Conservation (phyloP, 1,284 basidiomycete genomes). For the Pyrrhoderma noxium region DNA sequence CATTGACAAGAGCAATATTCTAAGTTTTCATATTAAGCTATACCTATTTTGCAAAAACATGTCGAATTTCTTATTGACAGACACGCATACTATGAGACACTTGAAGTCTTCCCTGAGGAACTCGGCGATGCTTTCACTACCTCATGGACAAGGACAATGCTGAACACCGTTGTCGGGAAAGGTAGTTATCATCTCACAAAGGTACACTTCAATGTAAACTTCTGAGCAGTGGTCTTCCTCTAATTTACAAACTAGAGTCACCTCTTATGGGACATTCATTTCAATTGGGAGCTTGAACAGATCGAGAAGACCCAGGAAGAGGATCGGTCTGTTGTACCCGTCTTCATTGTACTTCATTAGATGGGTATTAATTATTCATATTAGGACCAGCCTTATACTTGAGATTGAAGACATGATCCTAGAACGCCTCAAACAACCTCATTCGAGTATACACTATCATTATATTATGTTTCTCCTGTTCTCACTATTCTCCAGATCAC, state of each 20-base stretch:
- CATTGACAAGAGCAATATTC: slow-evolving; percentile 17
- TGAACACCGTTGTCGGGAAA: slow-evolving; percentile 51
- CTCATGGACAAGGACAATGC: slow-evolving; percentile 49
- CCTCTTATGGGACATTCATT: slow-evolving; percentile 61
- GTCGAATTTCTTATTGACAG: slow-evolving; percentile 57
- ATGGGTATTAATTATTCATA: neutral
- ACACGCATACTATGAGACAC: slow-evolving; percentile 40
- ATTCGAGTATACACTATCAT: slow-evolving; percentile 54
- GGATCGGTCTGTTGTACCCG: slow-evolving; percentile 38
- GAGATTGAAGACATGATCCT: slow-evolving; percentile 46
- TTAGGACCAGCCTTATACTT: slow-evolving; percentile 35
- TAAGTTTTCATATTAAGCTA: slow-evolving; percentile 39
- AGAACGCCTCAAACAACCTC: slow-evolving; percentile 57
- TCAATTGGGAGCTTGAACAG: slow-evolving; percentile 68
- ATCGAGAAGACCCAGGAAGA: slow-evolving; percentile 27
- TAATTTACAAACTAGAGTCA: slow-evolving; percentile 44
- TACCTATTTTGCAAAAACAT: slow-evolving; percentile 64
- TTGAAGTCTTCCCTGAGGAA: slow-evolving; percentile 39
- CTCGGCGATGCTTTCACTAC: slow-evolving; percentile 47
- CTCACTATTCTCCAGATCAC: slow-evolving; percentile 37
- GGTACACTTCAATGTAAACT: slow-evolving; percentile 30
- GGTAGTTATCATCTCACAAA: slow-evolving; percentile 54
- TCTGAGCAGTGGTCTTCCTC: neutral
- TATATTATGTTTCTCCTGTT: slow-evolving; percentile 4
- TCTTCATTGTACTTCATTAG: neutral